Percentiles rank a stretch among this genome's conserved stretches.
These are phyloP conservation scores for Polygonum aviculare DNA, from an alignment of 148 eudicot species.

Conservation along the genomic window DNA sequence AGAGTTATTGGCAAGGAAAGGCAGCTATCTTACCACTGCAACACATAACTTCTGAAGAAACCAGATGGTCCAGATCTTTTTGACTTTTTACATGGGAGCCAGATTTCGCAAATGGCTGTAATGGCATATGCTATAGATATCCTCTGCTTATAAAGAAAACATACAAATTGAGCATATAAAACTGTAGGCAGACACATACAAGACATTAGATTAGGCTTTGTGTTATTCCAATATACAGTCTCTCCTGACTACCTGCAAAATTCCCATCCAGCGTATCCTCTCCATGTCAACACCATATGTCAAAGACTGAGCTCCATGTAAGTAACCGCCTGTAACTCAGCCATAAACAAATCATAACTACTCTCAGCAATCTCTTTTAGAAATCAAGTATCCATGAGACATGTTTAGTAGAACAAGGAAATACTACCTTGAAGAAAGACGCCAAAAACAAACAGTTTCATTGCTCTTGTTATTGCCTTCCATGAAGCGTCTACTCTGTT, in stretches of 20 bases:
- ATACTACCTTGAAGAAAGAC: constrained; percentile 71
- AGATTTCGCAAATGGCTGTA: constrained; percentile 80
- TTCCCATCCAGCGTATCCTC: constrained; percentile 65
- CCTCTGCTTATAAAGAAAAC: constrained; percentile 38
- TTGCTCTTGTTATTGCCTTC: constrained; percentile 44
- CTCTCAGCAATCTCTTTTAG: background rate
- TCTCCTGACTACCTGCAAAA: constrained; percentile 53
- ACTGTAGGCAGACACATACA: background rate
- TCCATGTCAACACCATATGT: constrained; percentile 79
- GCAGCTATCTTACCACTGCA: constrained; percentile 59
- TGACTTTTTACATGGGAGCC: constrained; percentile 60
- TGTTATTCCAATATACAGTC: background rate
- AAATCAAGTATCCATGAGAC: background rate
- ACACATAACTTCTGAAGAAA: constrained; percentile 33
- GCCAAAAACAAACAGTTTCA: constrained; percentile 61
- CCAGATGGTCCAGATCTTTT: constrained; percentile 28
- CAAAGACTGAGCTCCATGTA: constrained; percentile 64
- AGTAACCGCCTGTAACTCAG: constrained; percentile 63
- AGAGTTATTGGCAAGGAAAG: background rate
- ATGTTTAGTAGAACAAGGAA: background rate
- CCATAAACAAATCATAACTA: background rate
- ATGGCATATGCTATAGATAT: constrained; percentile 63
- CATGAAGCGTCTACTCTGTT: constrained; percentile 54
- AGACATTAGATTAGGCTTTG: background rate
- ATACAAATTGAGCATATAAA: background rate